Evolutionary conservation across 352 stramenopile species (phyloP).

Genomic region (Lagenidium giganteum): DNA sequence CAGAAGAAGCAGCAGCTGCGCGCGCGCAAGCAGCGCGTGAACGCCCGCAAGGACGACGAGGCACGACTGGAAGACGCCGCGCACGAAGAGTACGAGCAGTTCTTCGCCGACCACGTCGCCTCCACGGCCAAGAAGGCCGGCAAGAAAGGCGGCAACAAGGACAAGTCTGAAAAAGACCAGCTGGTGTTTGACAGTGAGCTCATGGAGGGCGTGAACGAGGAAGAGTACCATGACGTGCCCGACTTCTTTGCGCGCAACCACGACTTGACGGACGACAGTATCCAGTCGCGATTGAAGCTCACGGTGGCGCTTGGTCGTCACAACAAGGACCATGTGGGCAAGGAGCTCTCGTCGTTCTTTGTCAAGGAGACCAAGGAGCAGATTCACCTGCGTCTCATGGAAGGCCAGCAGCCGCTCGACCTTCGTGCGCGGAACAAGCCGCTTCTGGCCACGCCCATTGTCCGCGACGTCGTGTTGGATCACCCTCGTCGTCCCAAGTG

Average conservation of each 20-base stretch:
- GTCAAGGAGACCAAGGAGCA: conserved; percentile 86
- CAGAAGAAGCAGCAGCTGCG: conserved; percentile 85
- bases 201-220: conserved; percentile 12
- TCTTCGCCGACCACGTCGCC: conserved; percentile 40
- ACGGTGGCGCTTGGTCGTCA: conserved; percentile 78
- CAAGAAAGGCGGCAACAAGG: conserved; percentile 14
- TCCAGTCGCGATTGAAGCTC: conserved; percentile 65
- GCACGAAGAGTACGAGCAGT: conserved; percentile 41
- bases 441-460: conserved; percentile 52
- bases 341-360: conserved; percentile 83
- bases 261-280: conserved; percentile 54
- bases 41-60: conserved; percentile 53
- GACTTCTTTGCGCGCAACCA: conserved; percentile 71
- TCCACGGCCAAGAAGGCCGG: background rate
- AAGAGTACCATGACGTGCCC: conserved; percentile 31
- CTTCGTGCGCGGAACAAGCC: conserved; percentile 43
- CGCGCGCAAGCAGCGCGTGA: conserved; percentile 73
- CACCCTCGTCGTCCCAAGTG: conserved; percentile 65
- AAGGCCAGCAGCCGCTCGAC: conserved; percentile 66
- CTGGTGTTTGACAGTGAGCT: conserved; percentile 25
- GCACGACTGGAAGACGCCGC: conserved; percentile 29
- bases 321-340: conserved; percentile 77
- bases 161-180: conserved; percentile 17
- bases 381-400: conserved; percentile 81
- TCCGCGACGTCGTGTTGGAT: conserved; percentile 60